A percentile compares a stretch with the other conserved stretches of the same genome.
Conservation (phyloP, 2,329 filamentous ascomycete species). For the Diaporthe longicolla region DNA sequence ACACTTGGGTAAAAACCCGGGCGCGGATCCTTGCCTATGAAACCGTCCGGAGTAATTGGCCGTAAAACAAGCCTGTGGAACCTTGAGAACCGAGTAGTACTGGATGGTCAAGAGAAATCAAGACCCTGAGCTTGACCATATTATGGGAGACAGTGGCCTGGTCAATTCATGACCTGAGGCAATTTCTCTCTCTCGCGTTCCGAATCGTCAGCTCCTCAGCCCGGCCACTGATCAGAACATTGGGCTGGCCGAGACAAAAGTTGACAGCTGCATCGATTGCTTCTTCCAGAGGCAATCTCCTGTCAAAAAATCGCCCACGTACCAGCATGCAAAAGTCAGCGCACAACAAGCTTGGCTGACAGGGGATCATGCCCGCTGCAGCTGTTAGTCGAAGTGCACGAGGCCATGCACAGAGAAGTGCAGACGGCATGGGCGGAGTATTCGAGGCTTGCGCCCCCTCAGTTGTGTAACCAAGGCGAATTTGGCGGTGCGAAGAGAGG, state of each 20-base stretch:
- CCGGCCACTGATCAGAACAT: not conserved
- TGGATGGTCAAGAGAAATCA: constrained; percentile 4
- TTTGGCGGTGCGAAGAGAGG: constrained; percentile 23
- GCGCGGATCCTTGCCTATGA: constrained; percentile 39
- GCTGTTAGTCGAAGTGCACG: constrained; percentile 29
- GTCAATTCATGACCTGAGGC: not conserved
- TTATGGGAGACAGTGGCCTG: not conserved
- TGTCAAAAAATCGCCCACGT: constrained; percentile 15
- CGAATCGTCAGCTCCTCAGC: not conserved
- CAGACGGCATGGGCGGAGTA: constrained; percentile 21
- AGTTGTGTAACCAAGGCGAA: constrained; percentile 36
- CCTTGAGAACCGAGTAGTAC: constrained; percentile 15
- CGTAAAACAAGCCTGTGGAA: constrained; percentile 26
- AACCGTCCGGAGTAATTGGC: constrained; percentile 39
- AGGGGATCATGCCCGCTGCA: constrained; percentile 34
- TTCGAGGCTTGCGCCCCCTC: constrained; percentile 40
- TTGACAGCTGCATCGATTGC: constrained; percentile 33
- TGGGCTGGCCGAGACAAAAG: constrained; percentile 2
- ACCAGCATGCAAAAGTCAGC: constrained; percentile 20
- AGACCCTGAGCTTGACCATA: not conserved
- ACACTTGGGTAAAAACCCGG: constrained; percentile 36
- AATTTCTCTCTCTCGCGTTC: not conserved
- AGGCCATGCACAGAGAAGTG: constrained; percentile 20
- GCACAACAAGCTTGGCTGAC: constrained; percentile 28
- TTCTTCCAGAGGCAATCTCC: constrained; percentile 18